These are phyloP conservation scores for Penicillium sp. DNA, from an alignment of 2,329 filamentous ascomycete species.

Conservation along the genomic window DNA sequence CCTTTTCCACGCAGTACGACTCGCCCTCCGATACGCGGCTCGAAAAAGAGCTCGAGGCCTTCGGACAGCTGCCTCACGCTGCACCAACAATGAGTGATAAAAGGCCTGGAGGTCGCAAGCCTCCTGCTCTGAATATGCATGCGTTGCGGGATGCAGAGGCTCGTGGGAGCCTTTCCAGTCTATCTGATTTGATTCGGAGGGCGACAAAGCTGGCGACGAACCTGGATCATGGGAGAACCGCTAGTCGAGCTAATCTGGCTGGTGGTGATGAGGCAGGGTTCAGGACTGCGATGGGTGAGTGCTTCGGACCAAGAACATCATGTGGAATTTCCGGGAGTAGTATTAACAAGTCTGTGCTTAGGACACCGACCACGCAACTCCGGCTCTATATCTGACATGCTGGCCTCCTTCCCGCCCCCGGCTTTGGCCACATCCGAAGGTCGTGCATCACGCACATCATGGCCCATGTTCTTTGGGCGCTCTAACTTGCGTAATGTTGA, in stretches of 20 bases:
- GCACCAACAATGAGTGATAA: slow-evolving; percentile 35
- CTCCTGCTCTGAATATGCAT: slow-evolving; percentile 71
- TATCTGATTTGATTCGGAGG: slow-evolving; percentile 80
- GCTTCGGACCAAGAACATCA: background rate
- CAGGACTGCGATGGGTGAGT: slow-evolving; percentile 23
- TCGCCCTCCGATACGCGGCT: slow-evolving; percentile 9
- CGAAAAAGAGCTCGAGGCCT: slow-evolving; percentile 19
- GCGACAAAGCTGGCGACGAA: slow-evolving; percentile 80
- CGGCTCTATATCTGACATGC: slow-evolving; percentile 54
- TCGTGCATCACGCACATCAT: slow-evolving; percentile 27
- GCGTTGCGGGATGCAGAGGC: slow-evolving; percentile 72
- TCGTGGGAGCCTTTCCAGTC: slow-evolving; percentile 79
- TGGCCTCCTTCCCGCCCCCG: slow-evolving; percentile 57
- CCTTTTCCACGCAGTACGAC: slow-evolving; percentile 19
- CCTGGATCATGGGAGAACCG: slow-evolving; percentile 70
- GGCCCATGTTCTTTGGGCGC: slow-evolving; percentile 34
- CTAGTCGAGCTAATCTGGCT: slow-evolving; percentile 46
- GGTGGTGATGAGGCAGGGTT: slow-evolving; percentile 28
- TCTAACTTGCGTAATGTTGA: slow-evolving; percentile 28
- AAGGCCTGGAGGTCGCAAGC: slow-evolving; percentile 38
- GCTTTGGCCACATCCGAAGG: slow-evolving; percentile 43
- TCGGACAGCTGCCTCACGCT: slow-evolving; percentile 18
- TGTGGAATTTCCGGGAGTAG: background rate
- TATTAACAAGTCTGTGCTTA: slow-evolving; percentile 7
- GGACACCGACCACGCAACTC: slow-evolving; percentile 35